Conservation (phyloP, 345 rosid species). For the Melaleuca quinquenervia region DNA sequence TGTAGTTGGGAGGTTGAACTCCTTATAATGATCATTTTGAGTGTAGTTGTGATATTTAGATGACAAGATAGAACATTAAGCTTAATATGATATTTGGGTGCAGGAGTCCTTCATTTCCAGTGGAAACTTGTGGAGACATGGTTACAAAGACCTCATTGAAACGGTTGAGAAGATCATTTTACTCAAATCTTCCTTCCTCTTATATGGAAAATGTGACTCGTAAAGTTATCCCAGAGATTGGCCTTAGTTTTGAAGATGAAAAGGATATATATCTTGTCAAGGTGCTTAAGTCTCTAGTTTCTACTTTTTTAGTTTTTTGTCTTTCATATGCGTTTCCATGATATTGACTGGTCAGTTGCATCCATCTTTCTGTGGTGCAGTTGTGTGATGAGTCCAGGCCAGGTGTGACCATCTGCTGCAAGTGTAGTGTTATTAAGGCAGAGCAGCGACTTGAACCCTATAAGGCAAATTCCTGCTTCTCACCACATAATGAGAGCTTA, state of each 20-base stretch:
- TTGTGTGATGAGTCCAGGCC: not conserved
- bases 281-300: constrained; percentile 18
- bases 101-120: constrained; percentile 14
- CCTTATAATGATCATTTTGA: not conserved
- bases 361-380: not conserved
- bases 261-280: constrained; percentile 46
- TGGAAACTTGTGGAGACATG: constrained; percentile 3
- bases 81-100: not conserved
- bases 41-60: not conserved
- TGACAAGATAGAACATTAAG: not conserved
- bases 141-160: constrained; percentile 14
- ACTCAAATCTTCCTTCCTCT: constrained; percentile 31
- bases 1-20: not conserved
- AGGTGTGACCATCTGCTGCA: constrained; percentile 25
- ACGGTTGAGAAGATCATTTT: constrained; percentile 18
- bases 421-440: constrained; percentile 26
- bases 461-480: constrained; percentile 20
- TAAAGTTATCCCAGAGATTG: constrained; percentile 27
- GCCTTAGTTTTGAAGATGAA: constrained; percentile 15
- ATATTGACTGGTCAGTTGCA: not conserved
- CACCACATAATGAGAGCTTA: not conserved
- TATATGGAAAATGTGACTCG: constrained; percentile 19
- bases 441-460: constrained; percentile 41
- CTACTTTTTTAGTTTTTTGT: not conserved
- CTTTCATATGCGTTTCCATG: not conserved